Percentiles rank a stretch among this genome's conserved stretches.
phyloP scores from a whole-genome alignment of 2,329 filamentous ascomycete species.

The Ophiobolus disseminans region DNA sequence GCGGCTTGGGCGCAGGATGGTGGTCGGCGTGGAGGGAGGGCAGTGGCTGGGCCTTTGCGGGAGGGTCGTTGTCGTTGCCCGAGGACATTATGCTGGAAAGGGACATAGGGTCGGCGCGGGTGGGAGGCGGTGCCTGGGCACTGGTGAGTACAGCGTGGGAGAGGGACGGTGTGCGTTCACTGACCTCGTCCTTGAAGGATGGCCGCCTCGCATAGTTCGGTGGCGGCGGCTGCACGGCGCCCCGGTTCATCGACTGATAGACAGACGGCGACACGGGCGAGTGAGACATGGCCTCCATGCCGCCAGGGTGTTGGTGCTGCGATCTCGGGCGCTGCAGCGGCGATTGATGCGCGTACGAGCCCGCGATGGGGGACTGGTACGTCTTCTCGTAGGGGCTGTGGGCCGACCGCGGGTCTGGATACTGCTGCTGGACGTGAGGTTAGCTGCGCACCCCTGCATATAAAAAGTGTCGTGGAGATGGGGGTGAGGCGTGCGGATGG shows the following conservation, averaged over 20 bases:
- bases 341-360: constrained; percentile 43
- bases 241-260: constrained; percentile 42
- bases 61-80: constrained; percentile 74
- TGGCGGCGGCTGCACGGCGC: constrained; percentile 46
- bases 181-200: constrained; percentile 48
- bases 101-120: constrained; percentile 88
- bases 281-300: constrained; percentile 47
- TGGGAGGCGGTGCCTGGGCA: constrained; percentile 67
- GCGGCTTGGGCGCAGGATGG: constrained; percentile 25
- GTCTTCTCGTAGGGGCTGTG: constrained; percentile 47
- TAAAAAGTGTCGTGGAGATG: constrained; percentile 10
- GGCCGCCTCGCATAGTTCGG: constrained; percentile 38
- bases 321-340: constrained; percentile 48
- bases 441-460: constrained; percentile 27
- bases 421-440: constrained; percentile 33
- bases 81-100: constrained; percentile 95
- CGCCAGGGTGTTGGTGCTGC: constrained; percentile 39
- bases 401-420: constrained; percentile 40
- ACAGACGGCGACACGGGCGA: constrained; percentile 48
- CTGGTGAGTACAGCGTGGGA: constrained; percentile 24
- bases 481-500: constrained; percentile 3
- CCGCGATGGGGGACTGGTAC: constrained; percentile 47
- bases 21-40: constrained; percentile 32
- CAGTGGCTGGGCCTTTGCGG: constrained; percentile 56
- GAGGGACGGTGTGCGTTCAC: constrained; percentile 10